Conservation (phyloP, 2,329 filamentous ascomycete genomes). For the Sporothrix phasma region DNA sequence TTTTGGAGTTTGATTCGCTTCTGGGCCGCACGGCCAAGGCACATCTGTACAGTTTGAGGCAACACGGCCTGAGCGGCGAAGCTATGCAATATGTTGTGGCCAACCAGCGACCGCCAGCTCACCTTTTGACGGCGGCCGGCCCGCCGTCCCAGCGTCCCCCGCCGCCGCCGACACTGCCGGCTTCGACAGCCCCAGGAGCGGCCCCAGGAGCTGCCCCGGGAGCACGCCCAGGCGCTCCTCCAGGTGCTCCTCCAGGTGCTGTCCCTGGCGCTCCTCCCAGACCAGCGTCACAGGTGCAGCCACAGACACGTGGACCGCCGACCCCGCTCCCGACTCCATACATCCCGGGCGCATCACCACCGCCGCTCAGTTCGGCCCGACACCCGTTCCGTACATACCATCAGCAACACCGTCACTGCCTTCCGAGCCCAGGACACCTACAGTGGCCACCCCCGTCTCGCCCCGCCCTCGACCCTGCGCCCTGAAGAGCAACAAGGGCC, state of each 20-base stretch:
- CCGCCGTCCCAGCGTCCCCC: background rate
- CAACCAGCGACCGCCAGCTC: background rate
- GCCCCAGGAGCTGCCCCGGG: background rate
- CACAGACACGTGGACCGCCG: background rate
- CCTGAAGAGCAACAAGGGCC: background rate
- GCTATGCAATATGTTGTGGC: conserved; percentile 8
- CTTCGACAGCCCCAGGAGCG: background rate
- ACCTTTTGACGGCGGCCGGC: background rate
- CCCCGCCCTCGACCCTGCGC: background rate
- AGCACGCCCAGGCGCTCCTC: background rate
- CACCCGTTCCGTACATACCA: background rate
- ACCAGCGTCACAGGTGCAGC: background rate
- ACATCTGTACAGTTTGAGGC: conserved; percentile 8
- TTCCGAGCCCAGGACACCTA: background rate
- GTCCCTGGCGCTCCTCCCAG: background rate
- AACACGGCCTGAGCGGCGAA: background rate
- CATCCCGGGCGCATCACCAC: background rate
- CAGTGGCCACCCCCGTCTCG: background rate
- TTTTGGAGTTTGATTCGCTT: conserved; percentile 8
- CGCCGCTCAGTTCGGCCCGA: background rate
- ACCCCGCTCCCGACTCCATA: background rate
- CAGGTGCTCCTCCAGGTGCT: background rate
- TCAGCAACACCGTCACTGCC: background rate
- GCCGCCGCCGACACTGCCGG: background rate
- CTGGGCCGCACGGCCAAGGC: conserved; percentile 7